Evolutionary conservation across 2,329 filamentous ascomycete species (phyloP).

Genomic region (Neobulgaria alba): DNA sequence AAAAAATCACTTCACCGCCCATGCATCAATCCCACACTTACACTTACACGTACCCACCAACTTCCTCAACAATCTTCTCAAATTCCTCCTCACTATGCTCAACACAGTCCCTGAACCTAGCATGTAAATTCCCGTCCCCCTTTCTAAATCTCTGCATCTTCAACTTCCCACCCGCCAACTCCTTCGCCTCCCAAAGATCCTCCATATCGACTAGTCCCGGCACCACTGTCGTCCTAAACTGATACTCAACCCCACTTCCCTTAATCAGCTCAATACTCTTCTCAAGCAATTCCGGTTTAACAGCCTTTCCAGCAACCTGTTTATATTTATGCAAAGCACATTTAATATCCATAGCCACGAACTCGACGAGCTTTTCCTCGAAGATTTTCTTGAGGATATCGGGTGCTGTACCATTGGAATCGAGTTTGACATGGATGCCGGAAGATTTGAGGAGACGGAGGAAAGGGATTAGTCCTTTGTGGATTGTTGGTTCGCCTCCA

Average conservation of each 20-base stretch:
- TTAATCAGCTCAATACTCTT: not conserved
- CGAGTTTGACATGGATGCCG: not conserved
- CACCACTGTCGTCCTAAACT: not conserved
- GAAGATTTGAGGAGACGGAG: not conserved
- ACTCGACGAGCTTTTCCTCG: not conserved
- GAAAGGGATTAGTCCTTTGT: not conserved
- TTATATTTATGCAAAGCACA: not conserved
- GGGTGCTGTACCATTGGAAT: not conserved
- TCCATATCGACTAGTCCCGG: not conserved
- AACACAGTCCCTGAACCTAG: not conserved
- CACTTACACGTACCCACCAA: not conserved
- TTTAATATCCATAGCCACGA: not conserved
- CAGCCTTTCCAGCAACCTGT: not conserved
- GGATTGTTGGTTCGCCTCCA: not conserved
- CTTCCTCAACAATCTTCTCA: not conserved
- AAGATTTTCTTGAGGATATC: not conserved
- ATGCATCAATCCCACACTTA: too few species aligned
- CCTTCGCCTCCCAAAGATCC: not conserved
- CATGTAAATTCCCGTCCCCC: not conserved
- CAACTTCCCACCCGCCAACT: not conserved
- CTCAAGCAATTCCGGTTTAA: not conserved
- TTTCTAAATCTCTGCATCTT: not conserved
- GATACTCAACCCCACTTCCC: not conserved
- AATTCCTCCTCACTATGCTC: not conserved
- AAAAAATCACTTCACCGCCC: too few species aligned